A percentile compares a stretch with the other conserved stretches of the same genome.
phyloP scores from a whole-genome alignment of 2,329 filamentous ascomycete genomes.

The Trichothecium sympodiale region DNA sequence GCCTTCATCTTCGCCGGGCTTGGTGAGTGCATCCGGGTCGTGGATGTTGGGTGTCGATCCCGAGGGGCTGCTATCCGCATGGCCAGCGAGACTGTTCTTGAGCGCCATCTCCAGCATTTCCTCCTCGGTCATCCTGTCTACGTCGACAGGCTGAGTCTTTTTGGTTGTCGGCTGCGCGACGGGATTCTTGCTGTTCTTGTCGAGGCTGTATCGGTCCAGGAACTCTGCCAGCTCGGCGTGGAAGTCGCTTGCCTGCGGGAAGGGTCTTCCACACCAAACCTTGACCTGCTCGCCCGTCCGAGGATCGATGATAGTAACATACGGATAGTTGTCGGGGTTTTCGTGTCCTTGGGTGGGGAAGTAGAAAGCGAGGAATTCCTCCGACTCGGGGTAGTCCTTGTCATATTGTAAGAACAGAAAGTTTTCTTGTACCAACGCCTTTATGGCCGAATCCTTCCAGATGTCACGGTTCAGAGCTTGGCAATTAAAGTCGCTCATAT shows the following conservation, averaged over 20 bases:
- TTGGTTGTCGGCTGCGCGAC: constrained; percentile 59
- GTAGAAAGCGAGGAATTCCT: constrained; percentile 84
- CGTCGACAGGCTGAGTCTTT: constrained; percentile 56
- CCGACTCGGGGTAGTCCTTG: constrained; percentile 69
- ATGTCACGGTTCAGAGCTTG: constrained; percentile 89
- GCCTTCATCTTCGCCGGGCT: constrained; percentile 45
- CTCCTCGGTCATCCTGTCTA: constrained; percentile 88
- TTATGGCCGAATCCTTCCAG: constrained; percentile 79
- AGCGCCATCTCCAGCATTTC: constrained; percentile 94
- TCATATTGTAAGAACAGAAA: constrained; percentile 94
- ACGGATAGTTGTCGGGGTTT: constrained; percentile 81
- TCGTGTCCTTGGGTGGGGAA: constrained; percentile 61
- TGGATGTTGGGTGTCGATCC: constrained; percentile 42
- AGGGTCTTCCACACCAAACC: constrained; percentile 79
- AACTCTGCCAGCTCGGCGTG: constrained; percentile 90
- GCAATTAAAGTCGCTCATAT: constrained; percentile 87
- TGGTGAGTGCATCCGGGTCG: constrained; percentile 84
- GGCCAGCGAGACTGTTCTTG: constrained; percentile 68
- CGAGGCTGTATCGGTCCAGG: constrained; percentile 90
- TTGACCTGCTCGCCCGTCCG: constrained; percentile 96
- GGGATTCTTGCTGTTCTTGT: constrained; percentile 81
- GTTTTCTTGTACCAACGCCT: constrained; percentile 74
- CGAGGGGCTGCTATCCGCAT: constrained; percentile 18
- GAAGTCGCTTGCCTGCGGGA: constrained; percentile 68
- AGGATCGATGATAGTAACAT: constrained; percentile 92